phyloP scores from a whole-genome alignment of 495 filamentous ascomycete species.

The Xeromyces bisporus region DNA sequence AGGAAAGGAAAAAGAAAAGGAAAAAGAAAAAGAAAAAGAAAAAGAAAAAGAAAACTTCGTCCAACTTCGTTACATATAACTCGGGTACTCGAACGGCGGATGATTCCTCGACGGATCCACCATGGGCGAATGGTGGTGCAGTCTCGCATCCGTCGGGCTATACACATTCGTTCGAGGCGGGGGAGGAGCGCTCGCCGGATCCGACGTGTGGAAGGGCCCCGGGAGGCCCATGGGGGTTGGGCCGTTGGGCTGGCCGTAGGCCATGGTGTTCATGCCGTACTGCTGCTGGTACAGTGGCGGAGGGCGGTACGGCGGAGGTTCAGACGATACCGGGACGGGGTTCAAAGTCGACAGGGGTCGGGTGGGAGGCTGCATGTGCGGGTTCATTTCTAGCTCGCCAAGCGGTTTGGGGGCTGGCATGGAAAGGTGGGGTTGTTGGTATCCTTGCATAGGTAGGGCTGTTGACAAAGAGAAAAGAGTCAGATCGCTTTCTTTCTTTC shows the following conservation, averaged over 20 bases:
- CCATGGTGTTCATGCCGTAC: slow-evolving; percentile 11
- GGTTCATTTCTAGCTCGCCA: slow-evolving; percentile 14
- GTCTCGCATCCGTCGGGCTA: slow-evolving; percentile 11
- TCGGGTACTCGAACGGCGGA: slow-evolving; percentile 21
- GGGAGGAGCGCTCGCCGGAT: slow-evolving; percentile 8
- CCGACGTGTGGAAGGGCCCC: slow-evolving; percentile 15
- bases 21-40: too few species aligned
- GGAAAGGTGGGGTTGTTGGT: slow-evolving; percentile 16
- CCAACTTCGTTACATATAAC: slow-evolving; percentile 14
- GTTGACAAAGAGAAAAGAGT: background rate
- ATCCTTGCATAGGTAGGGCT: slow-evolving; percentile 19
- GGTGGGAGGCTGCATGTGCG: slow-evolving; percentile 16
- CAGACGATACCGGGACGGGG: slow-evolving; percentile 19
- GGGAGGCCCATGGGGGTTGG: slow-evolving; percentile 26
- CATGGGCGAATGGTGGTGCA: slow-evolving; percentile 11
- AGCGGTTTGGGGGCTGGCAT: slow-evolving; percentile 18
- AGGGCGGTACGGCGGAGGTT: slow-evolving; percentile 19
- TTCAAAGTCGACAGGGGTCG: slow-evolving; percentile 18
- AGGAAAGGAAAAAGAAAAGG: too few species aligned
- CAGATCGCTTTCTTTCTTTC: too few species aligned
- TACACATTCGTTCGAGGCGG: slow-evolving; percentile 7
- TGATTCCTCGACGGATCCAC: slow-evolving; percentile 17
- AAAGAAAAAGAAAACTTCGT: too few species aligned
- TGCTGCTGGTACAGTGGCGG: slow-evolving; percentile 23
- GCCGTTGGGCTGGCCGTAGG: slow-evolving; percentile 20